phyloP scores from a whole-genome alignment of 305 asterid genomes.

The Striga hermonthica region DNA sequence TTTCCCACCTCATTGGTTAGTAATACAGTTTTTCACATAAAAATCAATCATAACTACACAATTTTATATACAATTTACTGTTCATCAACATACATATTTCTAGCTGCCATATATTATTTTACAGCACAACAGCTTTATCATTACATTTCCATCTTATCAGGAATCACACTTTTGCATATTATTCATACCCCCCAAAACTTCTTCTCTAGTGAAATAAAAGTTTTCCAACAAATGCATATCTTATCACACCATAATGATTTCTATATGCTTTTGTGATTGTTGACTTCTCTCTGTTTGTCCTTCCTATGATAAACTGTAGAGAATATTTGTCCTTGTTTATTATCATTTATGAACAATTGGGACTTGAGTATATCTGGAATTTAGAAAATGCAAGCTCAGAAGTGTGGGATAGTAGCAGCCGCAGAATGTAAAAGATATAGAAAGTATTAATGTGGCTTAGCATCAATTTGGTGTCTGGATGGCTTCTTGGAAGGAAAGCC shows the following conservation, averaged over 20 bases:
- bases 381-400: neutral
- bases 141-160: no score
- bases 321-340: conserved; percentile 11
- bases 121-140: no score
- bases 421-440: no score
- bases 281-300: conserved; percentile 3
- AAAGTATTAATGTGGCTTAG: neutral
- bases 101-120: no score
- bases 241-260: neutral
- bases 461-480: conserved; percentile 13
- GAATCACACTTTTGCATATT: no score
- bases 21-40: no score
- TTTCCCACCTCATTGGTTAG: no score
- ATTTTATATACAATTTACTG: no score
- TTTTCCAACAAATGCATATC: neutral
- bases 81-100: no score
- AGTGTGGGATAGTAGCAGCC: neutral
- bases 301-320: neutral
- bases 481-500: conserved; percentile 6
- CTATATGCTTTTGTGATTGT: conserved; percentile 21
- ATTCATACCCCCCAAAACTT: no score
- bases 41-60: no score
- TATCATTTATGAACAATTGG: neutral
- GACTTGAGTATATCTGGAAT: conserved; percentile 7
- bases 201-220: no score